Percentiles rank a stretch among this genome's conserved stretches.
Conservation (phyloP, 805 yeast species). For the Komagataella kurtzmanii region DNA sequence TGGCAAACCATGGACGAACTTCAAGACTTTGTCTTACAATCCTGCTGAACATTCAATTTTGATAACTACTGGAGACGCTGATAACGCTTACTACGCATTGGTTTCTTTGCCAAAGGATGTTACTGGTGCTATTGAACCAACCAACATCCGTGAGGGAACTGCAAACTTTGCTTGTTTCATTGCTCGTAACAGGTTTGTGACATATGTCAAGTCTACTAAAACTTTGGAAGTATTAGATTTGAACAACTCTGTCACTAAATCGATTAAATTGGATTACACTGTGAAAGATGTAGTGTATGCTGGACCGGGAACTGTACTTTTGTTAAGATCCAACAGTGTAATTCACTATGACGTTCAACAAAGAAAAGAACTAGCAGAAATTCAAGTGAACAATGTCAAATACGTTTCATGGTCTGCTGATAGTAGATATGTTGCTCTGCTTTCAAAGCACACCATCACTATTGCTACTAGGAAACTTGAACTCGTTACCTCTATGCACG, state of each 20-base stretch:
- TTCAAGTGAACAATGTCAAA: constrained; percentile 66
- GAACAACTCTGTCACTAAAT: constrained; percentile 68
- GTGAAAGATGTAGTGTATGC: constrained; percentile 65
- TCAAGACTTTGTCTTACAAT: constrained; percentile 77
- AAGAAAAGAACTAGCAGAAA: constrained; percentile 58
- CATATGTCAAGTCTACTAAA: constrained; percentile 49
- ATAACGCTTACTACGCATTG: constrained; percentile 55
- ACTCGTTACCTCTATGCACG: constrained; percentile 75
- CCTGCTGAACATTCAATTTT: constrained; percentile 84
- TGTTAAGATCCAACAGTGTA: constrained; percentile 62
- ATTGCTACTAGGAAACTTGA: constrained; percentile 74
- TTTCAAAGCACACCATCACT: constrained; percentile 86
- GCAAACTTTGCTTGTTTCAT: constrained; percentile 84
- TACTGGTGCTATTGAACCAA: constrained; percentile 89
- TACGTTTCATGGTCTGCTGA: constrained; percentile 83
- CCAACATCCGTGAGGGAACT: constrained; percentile 63
- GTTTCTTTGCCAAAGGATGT: constrained; percentile 73
- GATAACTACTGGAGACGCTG: constrained; percentile 67
- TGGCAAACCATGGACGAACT: constrained; percentile 77
- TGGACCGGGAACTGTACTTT: constrained; percentile 72
- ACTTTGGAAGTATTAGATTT: constrained; percentile 76
- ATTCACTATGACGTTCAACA: constrained; percentile 88
- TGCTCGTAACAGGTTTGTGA: constrained; percentile 89
- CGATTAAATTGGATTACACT: constrained; percentile 52
- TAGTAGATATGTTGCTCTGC: constrained; percentile 75